Evolutionary conservation across 2,329 filamentous ascomycete species (phyloP).

Genomic region (Xylariales sp.): DNA sequence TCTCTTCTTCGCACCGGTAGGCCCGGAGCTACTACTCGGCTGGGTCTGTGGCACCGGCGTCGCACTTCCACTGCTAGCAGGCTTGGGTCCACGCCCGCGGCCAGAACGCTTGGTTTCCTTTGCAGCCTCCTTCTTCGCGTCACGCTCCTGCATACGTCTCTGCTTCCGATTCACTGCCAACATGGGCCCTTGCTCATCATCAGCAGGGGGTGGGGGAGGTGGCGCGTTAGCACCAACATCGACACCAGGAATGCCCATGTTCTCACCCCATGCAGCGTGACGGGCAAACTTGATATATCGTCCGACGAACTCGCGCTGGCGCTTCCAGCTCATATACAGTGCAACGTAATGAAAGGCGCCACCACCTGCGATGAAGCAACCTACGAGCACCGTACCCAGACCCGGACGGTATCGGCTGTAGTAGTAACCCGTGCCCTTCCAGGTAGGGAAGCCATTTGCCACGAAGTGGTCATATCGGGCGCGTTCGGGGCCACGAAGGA

Average conservation of each 20-base stretch:
- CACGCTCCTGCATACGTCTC: constrained; percentile 83
- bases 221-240: constrained; percentile 41
- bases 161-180: constrained; percentile 75
- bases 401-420: constrained; percentile 92
- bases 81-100: constrained; percentile 31
- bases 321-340: constrained; percentile 80
- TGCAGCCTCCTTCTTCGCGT: constrained; percentile 65
- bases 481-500: constrained; percentile 74
- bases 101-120: constrained; percentile 46
- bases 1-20: constrained; percentile 75
- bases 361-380: constrained; percentile 76
- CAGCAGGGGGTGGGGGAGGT: constrained; percentile 40
- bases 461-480: constrained; percentile 95
- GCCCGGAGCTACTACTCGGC: constrained; percentile 39
- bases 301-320: constrained; percentile 86
- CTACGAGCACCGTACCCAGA: constrained; percentile 75
- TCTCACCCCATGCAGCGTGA: constrained; percentile 85
- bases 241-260: constrained; percentile 65
- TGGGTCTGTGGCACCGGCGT: constrained; percentile 50
- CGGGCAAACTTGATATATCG: constrained; percentile 88
- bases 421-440: constrained; percentile 98
- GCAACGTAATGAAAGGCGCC: constrained; percentile 84
- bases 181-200: constrained; percentile 42
- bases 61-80: constrained; percentile 37
- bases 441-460: constrained; percentile 85